Percentiles rank a stretch among this genome's conserved stretches.
phyloP scores from a whole-genome alignment of 768 basidiomycete species.

The Trametes cubensis region DNA sequence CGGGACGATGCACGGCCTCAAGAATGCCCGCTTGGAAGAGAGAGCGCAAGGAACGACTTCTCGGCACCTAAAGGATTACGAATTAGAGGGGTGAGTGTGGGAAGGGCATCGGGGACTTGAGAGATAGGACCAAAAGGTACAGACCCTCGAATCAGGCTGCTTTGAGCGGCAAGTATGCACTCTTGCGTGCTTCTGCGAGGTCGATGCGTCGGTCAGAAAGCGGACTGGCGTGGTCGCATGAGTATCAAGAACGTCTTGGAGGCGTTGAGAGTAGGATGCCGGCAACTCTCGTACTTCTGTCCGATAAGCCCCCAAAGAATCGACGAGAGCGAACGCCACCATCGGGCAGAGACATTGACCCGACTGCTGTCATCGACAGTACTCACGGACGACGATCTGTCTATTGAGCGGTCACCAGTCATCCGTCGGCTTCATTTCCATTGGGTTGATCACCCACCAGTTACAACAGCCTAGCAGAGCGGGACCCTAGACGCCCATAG shows the following conservation, averaged over 20 bases:
- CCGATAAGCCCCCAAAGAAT: constrained; percentile 4
- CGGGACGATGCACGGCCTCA: constrained; percentile 1
- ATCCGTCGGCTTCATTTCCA: not conserved
- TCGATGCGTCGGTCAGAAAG: not conserved
- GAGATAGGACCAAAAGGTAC: not conserved
- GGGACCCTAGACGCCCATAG: not conserved
- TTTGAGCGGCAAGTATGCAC: not conserved
- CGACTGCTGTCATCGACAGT: not conserved
- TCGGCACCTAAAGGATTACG: constrained; percentile 4
- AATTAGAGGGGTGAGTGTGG: not conserved
- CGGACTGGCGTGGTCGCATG: not conserved
- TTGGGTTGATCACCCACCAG: not conserved
- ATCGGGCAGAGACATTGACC: not conserved
- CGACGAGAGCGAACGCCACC: not conserved
- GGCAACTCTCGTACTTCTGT: not conserved
- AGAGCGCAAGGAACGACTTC: not conserved
- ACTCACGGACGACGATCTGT: constrained; percentile 1
- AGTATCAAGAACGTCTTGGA: not conserved
- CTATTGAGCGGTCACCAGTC: not conserved
- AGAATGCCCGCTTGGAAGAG: not conserved
- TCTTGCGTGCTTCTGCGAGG: not conserved
- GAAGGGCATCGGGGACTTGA: constrained; percentile 8
- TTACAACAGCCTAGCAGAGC: not conserved
- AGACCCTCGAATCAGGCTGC: not conserved
- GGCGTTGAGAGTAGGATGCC: not conserved